Conservation (phyloP, 306 rosid genomes). For the Rosa chinensis region DNA sequence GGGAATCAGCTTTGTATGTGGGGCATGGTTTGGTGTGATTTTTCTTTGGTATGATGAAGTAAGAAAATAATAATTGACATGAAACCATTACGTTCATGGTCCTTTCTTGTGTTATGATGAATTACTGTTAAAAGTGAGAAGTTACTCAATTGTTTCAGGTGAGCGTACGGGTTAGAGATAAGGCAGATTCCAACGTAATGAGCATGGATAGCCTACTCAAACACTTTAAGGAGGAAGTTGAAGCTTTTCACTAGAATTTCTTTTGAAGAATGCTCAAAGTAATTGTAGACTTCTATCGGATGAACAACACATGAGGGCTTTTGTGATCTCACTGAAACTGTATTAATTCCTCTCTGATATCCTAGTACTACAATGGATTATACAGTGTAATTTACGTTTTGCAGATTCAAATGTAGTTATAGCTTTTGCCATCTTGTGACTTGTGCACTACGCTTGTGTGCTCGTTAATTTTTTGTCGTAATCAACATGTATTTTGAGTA, state of each 20-base stretch:
- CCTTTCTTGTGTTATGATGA: background rate
- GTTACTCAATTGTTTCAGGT: slow-evolving; percentile 58
- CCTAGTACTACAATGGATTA: background rate
- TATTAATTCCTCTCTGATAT: background rate
- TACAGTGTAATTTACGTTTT: background rate
- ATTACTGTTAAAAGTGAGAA: background rate
- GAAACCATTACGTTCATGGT: background rate
- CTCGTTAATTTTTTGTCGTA: background rate
- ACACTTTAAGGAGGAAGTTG: slow-evolving; percentile 61
- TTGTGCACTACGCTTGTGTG: background rate
- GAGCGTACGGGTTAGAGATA: slow-evolving; percentile 84
- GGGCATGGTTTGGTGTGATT: background rate
- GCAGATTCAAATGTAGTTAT: background rate
- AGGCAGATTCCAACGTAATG: slow-evolving; percentile 59
- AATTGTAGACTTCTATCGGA: background rate
- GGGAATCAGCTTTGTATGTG: background rate
- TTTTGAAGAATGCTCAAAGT: background rate
- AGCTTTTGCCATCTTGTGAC: background rate
- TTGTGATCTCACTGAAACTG: background rate
- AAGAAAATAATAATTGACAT: background rate
- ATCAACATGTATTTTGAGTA: background rate
- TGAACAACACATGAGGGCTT: background rate
- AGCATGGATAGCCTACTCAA: slow-evolving; percentile 59
- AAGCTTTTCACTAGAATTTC: slow-evolving; percentile 52
- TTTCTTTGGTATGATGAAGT: background rate